Evolutionary conservation across 176 grass and related monocot genomes (phyloP).

Genomic region (Musa troglodytarum): DNA sequence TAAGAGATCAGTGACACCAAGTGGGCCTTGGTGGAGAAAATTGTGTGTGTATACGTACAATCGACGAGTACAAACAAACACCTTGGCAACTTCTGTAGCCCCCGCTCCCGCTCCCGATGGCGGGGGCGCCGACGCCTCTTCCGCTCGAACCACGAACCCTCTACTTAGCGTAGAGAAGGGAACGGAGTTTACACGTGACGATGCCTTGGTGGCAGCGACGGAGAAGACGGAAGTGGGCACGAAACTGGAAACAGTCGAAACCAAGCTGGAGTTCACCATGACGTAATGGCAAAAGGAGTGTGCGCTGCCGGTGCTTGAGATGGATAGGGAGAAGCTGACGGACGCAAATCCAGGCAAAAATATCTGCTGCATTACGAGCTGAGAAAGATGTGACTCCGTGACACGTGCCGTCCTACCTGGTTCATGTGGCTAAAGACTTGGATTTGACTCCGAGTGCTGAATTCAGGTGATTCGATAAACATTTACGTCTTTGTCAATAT

Average conservation of each 20-base stretch:
- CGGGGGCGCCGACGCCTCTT: neutral
- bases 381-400: neutral
- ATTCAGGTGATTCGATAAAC: too few relatives aligned
- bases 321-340: neutral
- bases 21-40: too few relatives aligned
- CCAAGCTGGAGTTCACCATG: constrained; percentile 9
- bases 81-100: neutral
- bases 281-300: too few relatives aligned
- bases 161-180: neutral
- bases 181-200: neutral
- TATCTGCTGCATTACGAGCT: neutral
- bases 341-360: neutral
- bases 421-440: neutral
- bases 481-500: too few relatives aligned
- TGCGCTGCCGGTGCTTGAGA: neutral
- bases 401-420: neutral
- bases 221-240: neutral
- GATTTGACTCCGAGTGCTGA: too few relatives aligned
- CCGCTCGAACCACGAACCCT: constrained; percentile 1
- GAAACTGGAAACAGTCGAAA: neutral
- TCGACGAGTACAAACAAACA: neutral
- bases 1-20: neutral
- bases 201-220: neutral
- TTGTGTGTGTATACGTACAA: too few relatives aligned
- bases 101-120: neutral